A percentile compares a stretch with the other conserved stretches of the same genome.
Evolutionary conservation across 495 filamentous ascomycete genomes (phyloP).

Genomic region (Penicillium coffeae): DNA sequence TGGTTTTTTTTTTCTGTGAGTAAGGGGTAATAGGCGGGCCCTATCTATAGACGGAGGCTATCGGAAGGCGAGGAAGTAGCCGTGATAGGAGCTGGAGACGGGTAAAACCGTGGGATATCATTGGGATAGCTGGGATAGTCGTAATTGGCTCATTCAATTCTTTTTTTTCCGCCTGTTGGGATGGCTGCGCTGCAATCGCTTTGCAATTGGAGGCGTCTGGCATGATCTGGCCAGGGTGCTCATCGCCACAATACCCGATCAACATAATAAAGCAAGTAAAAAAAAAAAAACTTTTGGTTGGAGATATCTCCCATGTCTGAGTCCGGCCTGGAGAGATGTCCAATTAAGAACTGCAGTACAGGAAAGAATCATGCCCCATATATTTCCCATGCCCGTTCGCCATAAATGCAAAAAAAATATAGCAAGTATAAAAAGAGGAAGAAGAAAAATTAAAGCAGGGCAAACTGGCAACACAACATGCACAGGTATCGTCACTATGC

Average conservation of each 20-base stretch:
- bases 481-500: slow-evolving; percentile 32
- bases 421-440: slow-evolving; percentile 10
- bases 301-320: background rate
- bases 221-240: too few species aligned
- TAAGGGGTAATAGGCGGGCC: too few species aligned
- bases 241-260: background rate
- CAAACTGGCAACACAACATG: slow-evolving; percentile 21
- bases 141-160: background rate
- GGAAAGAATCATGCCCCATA: slow-evolving; percentile 24
- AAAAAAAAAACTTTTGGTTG: slow-evolving; percentile 8
- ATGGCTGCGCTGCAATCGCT: background rate
- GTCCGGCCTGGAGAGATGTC: background rate
- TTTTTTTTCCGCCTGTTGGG: slow-evolving; percentile 3
- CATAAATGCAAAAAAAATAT: slow-evolving; percentile 27
- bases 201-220: slow-evolving; percentile 1
- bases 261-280: slow-evolving; percentile 2
- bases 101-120: background rate
- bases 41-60: too few species aligned
- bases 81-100: background rate
- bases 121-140: too few species aligned
- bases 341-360: slow-evolving; percentile 20
- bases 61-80: too few species aligned
- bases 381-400: slow-evolving; percentile 38
- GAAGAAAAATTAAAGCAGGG: background rate
- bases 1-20: too few species aligned